Conservation (phyloP, 2,329 filamentous ascomycete species). For the Parascedosporium putredinis region DNA sequence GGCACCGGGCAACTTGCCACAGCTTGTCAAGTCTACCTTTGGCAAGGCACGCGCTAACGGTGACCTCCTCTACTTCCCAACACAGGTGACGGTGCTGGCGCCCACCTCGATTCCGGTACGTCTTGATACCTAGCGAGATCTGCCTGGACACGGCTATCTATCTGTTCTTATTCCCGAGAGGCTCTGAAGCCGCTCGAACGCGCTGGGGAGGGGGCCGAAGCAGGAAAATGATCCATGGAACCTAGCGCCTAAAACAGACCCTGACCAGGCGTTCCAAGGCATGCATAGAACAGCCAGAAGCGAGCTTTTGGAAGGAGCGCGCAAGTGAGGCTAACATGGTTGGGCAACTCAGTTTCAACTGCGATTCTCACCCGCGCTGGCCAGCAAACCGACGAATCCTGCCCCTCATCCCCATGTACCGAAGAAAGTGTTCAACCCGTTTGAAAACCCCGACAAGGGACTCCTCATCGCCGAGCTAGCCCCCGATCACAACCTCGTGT, state of each 20-base stretch:
- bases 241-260: too few species aligned
- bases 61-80: slow-evolving; percentile 44
- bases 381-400: slow-evolving; percentile 50
- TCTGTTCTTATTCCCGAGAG: background rate
- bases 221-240: too few species aligned
- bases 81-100: slow-evolving; percentile 37
- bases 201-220: too few species aligned
- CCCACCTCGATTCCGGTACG: slow-evolving; percentile 33
- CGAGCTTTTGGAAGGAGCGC: too few species aligned
- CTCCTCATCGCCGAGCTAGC: slow-evolving; percentile 42
- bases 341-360: slow-evolving; percentile 51
- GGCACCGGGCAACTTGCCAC: slow-evolving; percentile 31
- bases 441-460: slow-evolving; percentile 42
- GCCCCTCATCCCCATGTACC: slow-evolving; percentile 24
- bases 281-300: too few species aligned
- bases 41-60: slow-evolving; percentile 33
- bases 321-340: background rate
- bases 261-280: too few species aligned
- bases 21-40: slow-evolving; percentile 40
- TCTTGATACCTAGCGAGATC: slow-evolving; percentile 6
- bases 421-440: slow-evolving; percentile 46
- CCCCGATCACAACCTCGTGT: slow-evolving; percentile 50
- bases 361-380: slow-evolving; percentile 58
- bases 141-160: background rate
- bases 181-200: too few species aligned